Base-by-base conservation (phyloP, 139 green algal genomes). In the Tetradesmus lagerheimii region DNA sequence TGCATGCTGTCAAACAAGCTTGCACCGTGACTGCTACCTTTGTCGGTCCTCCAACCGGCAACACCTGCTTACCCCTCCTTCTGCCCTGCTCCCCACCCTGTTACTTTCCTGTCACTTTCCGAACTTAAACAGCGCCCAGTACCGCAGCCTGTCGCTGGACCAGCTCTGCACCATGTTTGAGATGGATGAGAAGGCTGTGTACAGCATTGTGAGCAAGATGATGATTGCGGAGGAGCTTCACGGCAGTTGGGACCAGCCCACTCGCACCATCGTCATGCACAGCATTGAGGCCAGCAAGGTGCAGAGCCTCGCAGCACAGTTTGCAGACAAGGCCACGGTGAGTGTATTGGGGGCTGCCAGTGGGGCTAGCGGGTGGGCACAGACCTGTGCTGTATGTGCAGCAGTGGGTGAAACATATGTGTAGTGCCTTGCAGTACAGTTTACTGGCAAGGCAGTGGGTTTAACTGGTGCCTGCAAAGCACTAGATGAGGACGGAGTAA, bases 231-330 rank as follows among this genome's bases (percentile, higher is more conserved):
- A 99, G 83, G 94, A 98, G 90, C 95, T 99, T 86, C 93, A 94
- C 0, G 98, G 96, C 47, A 96, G 89, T 82, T 98, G 96, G 95
- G 98, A 99, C 94, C 96, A 99, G 93, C 97, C 97, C 31, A 99
- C 98, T 0, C 92, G 92, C 85, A 99, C 96, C 71, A 96, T 99
- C 64, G 96, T 99, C 35, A 98, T 99, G 94, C 95, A 98, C 82
- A 95, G 94, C 39, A 80, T 96, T 14, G 94, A 99, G 85, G 94
- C 96, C 78, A 89, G 27, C 89, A 94, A 31, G 93, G 83, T 80
- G 62, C 87, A 90, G 76, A 66, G 34, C 5, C 90, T 98, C 39
- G 96, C 96, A 3, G 82, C 94, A 67, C 89, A 96, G 85, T 97
- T 99, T 85, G 93, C 95, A 6, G 96, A 99, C 87, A 98, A 97